A percentile compares a stretch with the other conserved stretches of the same genome.
Conservation (phyloP, 805 yeast species). For the Gaillardinia entomophila region DNA sequence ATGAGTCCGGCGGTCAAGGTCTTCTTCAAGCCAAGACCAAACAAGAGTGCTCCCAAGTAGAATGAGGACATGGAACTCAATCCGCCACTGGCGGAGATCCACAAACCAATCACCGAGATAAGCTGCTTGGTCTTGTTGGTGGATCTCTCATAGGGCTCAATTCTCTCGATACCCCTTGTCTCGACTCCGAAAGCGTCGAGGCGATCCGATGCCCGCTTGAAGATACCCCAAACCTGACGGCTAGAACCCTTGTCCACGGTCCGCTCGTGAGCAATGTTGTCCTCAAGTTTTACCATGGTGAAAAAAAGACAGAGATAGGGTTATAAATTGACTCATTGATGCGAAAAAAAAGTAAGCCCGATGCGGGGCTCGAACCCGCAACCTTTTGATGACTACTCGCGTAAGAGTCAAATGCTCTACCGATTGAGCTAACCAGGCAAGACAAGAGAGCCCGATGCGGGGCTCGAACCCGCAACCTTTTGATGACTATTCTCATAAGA, state of each 20-base stretch:
- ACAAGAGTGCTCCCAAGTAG: constrained; percentile 68
- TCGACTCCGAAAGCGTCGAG: constrained; percentile 60
- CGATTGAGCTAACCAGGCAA: neutral
- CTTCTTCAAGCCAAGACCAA: constrained; percentile 62
- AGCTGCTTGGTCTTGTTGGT: constrained; percentile 21
- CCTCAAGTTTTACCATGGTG: too few species aligned
- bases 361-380: neutral
- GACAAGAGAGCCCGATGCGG: neutral
- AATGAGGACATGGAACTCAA: constrained; percentile 86
- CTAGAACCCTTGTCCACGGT: too few species aligned
- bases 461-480: neutral
- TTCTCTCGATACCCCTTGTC: constrained; percentile 72
- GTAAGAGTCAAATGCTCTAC: neutral
- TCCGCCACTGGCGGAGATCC: constrained; percentile 86
- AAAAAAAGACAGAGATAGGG: too few species aligned
- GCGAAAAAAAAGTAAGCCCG: neutral
- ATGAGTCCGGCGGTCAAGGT: constrained; percentile 56
- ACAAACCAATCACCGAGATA: constrained; percentile 58
- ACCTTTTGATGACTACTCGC: neutral
- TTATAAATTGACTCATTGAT: too few species aligned
- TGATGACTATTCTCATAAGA: neutral
- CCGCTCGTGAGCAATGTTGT: too few species aligned
- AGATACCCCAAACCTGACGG: neutral
- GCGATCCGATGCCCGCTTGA: neutral
- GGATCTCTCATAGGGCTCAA: constrained; percentile 62